Conservation (phyloP, 768 basidiomycete genomes). For the Lactarius deliciosus region DNA sequence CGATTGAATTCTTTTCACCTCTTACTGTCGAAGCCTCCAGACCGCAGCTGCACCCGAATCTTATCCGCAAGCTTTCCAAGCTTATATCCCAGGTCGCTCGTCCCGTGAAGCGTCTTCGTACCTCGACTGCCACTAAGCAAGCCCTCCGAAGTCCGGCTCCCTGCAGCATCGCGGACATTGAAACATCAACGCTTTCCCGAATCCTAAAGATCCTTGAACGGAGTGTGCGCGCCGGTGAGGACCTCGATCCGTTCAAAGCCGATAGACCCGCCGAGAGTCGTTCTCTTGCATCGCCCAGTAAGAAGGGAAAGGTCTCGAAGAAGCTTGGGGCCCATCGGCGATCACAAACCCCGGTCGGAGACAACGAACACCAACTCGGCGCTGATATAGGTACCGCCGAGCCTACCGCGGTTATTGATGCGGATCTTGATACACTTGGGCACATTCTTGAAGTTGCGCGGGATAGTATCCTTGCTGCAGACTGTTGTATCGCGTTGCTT, state of each 20-base stretch:
- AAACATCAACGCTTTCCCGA: constrained; percentile 58
- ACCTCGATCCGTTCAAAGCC: constrained; percentile 65
- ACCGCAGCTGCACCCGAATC: constrained; percentile 56
- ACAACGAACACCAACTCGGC: constrained; percentile 35
- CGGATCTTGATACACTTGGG: constrained; percentile 51
- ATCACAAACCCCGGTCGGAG: constrained; percentile 44
- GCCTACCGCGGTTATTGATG: constrained; percentile 42
- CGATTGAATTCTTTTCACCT: constrained; percentile 62
- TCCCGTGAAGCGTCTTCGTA: constrained; percentile 65
- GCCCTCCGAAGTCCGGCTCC: constrained; percentile 54
- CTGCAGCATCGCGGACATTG: constrained; percentile 58
- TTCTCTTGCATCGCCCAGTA: constrained; percentile 30
- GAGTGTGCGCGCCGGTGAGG: constrained; percentile 73
- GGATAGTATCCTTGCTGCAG: constrained; percentile 79
- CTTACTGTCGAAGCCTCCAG: constrained; percentile 55
- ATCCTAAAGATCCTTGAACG: constrained; percentile 78
- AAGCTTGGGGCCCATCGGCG: constrained; percentile 37
- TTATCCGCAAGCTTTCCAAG: constrained; percentile 69
- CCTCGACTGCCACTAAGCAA: constrained; percentile 36
- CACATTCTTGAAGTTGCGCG: constrained; percentile 57
- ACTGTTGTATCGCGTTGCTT: constrained; percentile 77
- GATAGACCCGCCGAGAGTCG: constrained; percentile 27
- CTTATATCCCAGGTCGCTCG: constrained; percentile 65
- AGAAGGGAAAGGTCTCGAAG: constrained; percentile 48
- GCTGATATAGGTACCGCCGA: constrained; percentile 30